A percentile compares a stretch with the other conserved stretches of the same genome.
These are phyloP conservation scores for Podochytrium sp. DNA, from an alignment of 192 early-diverging fungal genomes.

Conservation along the genomic window DNA sequence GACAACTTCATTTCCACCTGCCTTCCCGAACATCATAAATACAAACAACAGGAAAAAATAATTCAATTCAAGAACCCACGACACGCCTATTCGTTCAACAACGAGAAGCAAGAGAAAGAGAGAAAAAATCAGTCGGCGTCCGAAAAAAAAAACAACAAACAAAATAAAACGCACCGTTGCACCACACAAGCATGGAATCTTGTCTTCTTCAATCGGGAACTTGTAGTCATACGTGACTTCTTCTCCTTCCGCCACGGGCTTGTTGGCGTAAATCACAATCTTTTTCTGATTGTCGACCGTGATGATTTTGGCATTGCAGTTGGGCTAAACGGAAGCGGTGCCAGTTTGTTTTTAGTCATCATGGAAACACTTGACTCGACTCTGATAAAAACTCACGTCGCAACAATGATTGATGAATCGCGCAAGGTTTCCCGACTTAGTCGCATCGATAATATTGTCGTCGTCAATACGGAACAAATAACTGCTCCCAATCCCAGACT, in stretches of 20 bases:
- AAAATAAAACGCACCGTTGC: slow-evolving; percentile 53
- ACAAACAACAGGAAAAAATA: no score
- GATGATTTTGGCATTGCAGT: slow-evolving; percentile 96
- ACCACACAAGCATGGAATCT: slow-evolving; percentile 98
- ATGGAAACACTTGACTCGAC: neutral
- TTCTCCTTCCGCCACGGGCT: slow-evolving; percentile 90
- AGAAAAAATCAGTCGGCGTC: neutral
- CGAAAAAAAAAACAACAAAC: neutral
- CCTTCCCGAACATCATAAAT: no score
- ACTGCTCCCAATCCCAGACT: slow-evolving; percentile 87
- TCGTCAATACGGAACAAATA: slow-evolving; percentile 97
- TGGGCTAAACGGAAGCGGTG: slow-evolving; percentile 87
- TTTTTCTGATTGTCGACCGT: slow-evolving; percentile 89
- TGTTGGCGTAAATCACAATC: slow-evolving; percentile 97
- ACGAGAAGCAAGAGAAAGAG: neutral
- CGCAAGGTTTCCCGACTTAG: slow-evolving; percentile 95
- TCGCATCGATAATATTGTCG: slow-evolving; percentile 96
- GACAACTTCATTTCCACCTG: no score
- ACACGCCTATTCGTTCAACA: slow-evolving; percentile 17
- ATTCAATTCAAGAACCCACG: slow-evolving; percentile 33
- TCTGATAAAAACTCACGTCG: slow-evolving; percentile 61
- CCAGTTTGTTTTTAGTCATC: no score
- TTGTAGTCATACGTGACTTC: slow-evolving; percentile 99
- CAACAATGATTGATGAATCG: slow-evolving; percentile 99
- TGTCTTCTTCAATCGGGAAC: slow-evolving; percentile 88